A percentile compares a stretch with the other conserved stretches of the same genome.
Conservation (phyloP, 306 rosid genomes). For the Begonia loranthoides region DNA sequence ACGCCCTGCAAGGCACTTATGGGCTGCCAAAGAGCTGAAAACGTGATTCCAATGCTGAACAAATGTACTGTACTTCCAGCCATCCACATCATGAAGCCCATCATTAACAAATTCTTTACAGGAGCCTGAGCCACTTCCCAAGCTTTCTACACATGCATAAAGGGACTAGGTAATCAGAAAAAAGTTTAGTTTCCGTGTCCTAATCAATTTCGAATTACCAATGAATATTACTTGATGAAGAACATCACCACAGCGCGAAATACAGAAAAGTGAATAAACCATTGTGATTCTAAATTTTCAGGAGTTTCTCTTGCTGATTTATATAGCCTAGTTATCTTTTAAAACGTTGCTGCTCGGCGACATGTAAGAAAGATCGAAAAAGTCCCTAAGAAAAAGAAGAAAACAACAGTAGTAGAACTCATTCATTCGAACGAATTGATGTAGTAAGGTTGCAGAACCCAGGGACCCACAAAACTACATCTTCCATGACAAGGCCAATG, state of each 20-base stretch:
- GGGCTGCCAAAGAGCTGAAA: slow-evolving; percentile 99
- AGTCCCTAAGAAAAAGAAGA: too few relatives aligned
- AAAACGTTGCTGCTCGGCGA: background rate
- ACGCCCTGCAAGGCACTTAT: slow-evolving; percentile 84
- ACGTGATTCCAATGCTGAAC: slow-evolving; percentile 92
- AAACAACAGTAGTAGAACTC: too few relatives aligned
- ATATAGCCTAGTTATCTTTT: background rate
- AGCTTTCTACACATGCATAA: slow-evolving; percentile 61
- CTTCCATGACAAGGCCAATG: too few relatives aligned
- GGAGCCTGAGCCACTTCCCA: slow-evolving; percentile 99
- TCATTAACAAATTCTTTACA: slow-evolving; percentile 87
- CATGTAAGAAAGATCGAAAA: too few relatives aligned
- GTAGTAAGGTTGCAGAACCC: too few relatives aligned
- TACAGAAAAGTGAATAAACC: background rate
- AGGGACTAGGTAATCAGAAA: background rate
- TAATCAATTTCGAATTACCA: background rate
- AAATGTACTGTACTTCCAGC: slow-evolving; percentile 93
- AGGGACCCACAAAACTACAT: too few relatives aligned
- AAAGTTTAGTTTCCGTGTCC: background rate
- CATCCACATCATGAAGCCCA: slow-evolving; percentile 99
- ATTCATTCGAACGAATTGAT: too few relatives aligned
- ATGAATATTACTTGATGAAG: background rate
- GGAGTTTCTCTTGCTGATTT: too few relatives aligned
- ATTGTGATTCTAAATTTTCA: too few relatives aligned
- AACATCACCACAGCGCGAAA: background rate